These are phyloP conservation scores for Lomentospora prolificans DNA, from an alignment of 2,329 filamentous ascomycete species.

Conservation along the genomic window DNA sequence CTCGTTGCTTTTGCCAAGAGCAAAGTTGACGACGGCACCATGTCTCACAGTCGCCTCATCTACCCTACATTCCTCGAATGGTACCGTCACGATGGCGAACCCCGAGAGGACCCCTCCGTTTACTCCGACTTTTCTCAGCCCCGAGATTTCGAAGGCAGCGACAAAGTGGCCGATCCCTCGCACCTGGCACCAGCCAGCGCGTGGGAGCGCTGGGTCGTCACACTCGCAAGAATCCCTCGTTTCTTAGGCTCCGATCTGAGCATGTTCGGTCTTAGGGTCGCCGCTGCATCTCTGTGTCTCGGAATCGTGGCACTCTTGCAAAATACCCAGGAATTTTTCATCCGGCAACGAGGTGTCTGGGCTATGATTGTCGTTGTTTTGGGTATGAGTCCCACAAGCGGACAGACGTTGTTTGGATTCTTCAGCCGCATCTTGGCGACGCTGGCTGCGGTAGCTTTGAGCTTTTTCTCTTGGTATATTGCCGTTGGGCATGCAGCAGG, in stretches of 20 bases:
- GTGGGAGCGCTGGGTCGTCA: not conserved
- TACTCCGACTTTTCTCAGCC: not conserved
- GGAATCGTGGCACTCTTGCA: constrained; percentile 2
- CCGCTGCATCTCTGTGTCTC: constrained; percentile 4
- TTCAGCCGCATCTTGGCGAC: constrained; percentile 4
- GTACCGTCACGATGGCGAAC: not conserved
- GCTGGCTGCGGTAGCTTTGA: not conserved
- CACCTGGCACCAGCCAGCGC: not conserved
- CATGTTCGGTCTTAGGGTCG: constrained; percentile 4
- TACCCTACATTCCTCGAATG: constrained; percentile 1
- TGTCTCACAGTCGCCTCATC: not conserved
- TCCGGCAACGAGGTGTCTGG: constrained; percentile 2
- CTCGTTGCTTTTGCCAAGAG: not conserved
- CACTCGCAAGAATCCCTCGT: not conserved
- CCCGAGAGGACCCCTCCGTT: not conserved
- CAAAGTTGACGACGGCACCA: constrained; percentile 3
- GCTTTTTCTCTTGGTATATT: constrained; percentile 5
- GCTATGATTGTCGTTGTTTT: constrained; percentile 6
- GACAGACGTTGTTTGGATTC: constrained; percentile 4
- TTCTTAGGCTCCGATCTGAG: constrained; percentile 3
- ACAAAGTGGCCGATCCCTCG: not conserved
- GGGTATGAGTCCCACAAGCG: constrained; percentile 7
- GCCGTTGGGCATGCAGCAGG: constrained; percentile 1
- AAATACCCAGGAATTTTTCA: constrained; percentile 2
- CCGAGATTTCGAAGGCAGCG: not conserved